A percentile compares a stretch with the other conserved stretches of the same genome.
phyloP scores from a whole-genome alignment of 1,284 basidiomycete species.

The Leccinum subspadiceum region DNA sequence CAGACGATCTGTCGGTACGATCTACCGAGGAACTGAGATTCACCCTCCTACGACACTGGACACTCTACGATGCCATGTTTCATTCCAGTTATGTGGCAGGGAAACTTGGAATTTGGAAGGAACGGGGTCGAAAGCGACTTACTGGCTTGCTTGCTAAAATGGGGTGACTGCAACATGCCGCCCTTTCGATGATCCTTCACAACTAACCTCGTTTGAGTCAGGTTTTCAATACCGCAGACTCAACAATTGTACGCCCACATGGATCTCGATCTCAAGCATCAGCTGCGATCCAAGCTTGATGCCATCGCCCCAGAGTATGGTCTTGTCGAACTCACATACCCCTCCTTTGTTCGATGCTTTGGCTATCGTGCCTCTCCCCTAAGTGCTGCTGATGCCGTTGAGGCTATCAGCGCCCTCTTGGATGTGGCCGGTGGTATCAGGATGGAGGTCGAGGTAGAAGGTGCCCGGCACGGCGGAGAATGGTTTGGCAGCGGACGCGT shows the following conservation, averaged over 20 bases:
- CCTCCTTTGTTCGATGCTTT: slow-evolving; percentile 88
- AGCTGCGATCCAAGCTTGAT: slow-evolving; percentile 82
- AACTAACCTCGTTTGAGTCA: slow-evolving; percentile 33
- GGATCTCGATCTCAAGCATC: slow-evolving; percentile 90
- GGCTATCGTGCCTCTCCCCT: slow-evolving; percentile 87
- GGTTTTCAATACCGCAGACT: slow-evolving; percentile 90
- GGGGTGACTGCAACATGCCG: slow-evolving; percentile 64
- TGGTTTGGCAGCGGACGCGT: slow-evolving; percentile 81
- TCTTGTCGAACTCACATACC: slow-evolving; percentile 91
- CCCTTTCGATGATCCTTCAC: slow-evolving; percentile 7
- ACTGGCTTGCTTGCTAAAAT: slow-evolving; percentile 96
- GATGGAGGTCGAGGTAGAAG: slow-evolving; percentile 87
- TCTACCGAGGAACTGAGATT: slow-evolving; percentile 88
- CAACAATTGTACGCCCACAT: slow-evolving; percentile 95
- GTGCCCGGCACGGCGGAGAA: slow-evolving; percentile 81
- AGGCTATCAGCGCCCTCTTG: slow-evolving; percentile 84
- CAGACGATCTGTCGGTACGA: slow-evolving; percentile 81
- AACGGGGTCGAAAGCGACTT: slow-evolving; percentile 84
- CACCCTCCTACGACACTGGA: slow-evolving; percentile 97
- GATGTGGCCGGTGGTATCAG: slow-evolving; percentile 89
- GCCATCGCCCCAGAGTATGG: slow-evolving; percentile 95
- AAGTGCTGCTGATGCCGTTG: slow-evolving; percentile 92
- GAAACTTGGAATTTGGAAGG: slow-evolving; percentile 95
- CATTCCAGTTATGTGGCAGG: slow-evolving; percentile 96
- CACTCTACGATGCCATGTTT: slow-evolving; percentile 95